A percentile compares a stretch with the other conserved stretches of the same genome.
These are phyloP conservation scores for Colletotrichum karsti DNA, from an alignment of 2,329 filamentous ascomycete genomes.

Conservation along the genomic window DNA sequence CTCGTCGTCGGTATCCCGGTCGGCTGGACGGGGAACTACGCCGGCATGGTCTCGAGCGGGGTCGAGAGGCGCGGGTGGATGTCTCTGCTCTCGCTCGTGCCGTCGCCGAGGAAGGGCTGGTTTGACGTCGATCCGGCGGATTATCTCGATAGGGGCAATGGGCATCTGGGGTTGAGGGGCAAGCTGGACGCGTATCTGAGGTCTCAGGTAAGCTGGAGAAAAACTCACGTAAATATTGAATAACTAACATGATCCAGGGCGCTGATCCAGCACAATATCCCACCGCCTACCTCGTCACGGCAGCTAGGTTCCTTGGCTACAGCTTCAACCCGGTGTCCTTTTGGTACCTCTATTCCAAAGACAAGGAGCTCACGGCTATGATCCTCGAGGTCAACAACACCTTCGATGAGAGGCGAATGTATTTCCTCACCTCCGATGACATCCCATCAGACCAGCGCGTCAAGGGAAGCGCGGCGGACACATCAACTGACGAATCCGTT, in stretches of 20 bases:
- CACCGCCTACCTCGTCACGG: conserved; percentile 76
- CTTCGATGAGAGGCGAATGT: conserved; percentile 76
- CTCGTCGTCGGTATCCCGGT: conserved; percentile 75
- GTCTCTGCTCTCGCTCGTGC: conserved; percentile 40
- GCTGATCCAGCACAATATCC: conserved; percentile 69
- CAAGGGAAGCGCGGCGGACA: not conserved
- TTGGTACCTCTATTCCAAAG: conserved; percentile 76
- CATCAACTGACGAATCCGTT: conserved; percentile 23
- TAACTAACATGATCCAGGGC: conserved; percentile 49
- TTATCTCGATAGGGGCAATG: conserved; percentile 65
- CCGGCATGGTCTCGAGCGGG: conserved; percentile 63
- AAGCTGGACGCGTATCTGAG: conserved; percentile 70
- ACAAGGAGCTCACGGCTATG: conserved; percentile 68
- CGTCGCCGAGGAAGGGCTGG: conserved; percentile 50
- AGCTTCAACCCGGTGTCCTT: conserved; percentile 81
- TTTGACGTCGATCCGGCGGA: conserved; percentile 67
- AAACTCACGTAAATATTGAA: not conserved
- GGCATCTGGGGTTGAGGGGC: conserved; percentile 62
- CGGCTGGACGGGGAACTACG: conserved; percentile 64
- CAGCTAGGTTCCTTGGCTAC: conserved; percentile 73
- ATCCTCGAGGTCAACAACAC: conserved; percentile 82
- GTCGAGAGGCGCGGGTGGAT: conserved; percentile 30
- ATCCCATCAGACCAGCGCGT: conserved; percentile 29
- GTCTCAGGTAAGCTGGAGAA: conserved; percentile 55
- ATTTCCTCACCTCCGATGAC: conserved; percentile 60